A percentile compares a stretch with the other conserved stretches of the same genome.
These are phyloP conservation scores for Plasmodium fragile DNA, from an alignment of 169 alveolate species.

Conservation along the genomic window DNA sequence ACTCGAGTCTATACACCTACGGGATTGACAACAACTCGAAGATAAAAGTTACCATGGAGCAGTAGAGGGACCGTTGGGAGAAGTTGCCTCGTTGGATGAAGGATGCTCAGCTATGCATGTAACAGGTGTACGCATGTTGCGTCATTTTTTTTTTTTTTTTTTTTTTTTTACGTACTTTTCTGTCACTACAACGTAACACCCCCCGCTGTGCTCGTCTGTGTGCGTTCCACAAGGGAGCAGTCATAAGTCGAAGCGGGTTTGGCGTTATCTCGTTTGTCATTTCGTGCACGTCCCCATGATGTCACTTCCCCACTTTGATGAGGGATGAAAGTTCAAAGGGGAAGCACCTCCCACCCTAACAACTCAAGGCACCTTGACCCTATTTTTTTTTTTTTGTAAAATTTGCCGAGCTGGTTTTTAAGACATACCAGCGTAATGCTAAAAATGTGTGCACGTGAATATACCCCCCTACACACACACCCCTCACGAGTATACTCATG, in stretches of 20 bases:
- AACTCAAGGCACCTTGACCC: not conserved
- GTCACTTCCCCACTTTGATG: not conserved
- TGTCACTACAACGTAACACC: not conserved
- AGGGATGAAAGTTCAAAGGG: not conserved
- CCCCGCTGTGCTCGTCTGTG: not conserved
- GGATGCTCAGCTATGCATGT: not conserved
- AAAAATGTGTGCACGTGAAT: not conserved
- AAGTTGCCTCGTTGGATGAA: not conserved
- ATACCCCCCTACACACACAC: not conserved
- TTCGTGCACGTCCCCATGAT: not conserved
- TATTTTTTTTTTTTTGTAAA: not conserved
- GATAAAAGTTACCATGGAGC: constrained; percentile 60
- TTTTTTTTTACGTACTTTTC: not conserved
- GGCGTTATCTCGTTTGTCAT: not conserved
- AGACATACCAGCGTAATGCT: not conserved
- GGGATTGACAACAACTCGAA: constrained; percentile 75
- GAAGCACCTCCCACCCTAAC: not conserved
- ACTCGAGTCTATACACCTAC: constrained; percentile 69
- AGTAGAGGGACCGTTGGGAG: not conserved
- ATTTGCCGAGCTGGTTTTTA: not conserved
- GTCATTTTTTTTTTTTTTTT: not conserved
- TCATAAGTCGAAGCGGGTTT: not conserved
- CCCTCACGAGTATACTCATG: not conserved
- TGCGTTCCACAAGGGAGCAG: not conserved
- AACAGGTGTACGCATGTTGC: not conserved